Conservation (phyloP, 768 basidiomycete species). For the Mycena galopus region DNA sequence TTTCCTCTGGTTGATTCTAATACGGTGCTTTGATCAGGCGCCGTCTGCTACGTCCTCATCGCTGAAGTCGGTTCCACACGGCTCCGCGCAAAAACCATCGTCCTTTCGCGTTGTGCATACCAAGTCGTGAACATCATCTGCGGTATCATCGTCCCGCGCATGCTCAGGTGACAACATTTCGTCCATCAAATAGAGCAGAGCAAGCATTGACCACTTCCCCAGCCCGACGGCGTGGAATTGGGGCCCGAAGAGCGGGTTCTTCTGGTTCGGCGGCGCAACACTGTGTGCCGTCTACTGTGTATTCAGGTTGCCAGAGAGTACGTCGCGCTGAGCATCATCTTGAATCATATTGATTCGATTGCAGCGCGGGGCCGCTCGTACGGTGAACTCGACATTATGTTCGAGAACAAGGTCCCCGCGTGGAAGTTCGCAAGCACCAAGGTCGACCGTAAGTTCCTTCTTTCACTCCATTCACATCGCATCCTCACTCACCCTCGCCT, state of each 20-base stretch:
- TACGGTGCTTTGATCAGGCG: no score
- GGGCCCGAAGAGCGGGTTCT: constrained; percentile 40
- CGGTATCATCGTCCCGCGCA: constrained; percentile 40
- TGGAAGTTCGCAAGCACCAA: constrained; percentile 38
- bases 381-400: constrained; percentile 39
- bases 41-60: constrained; percentile 40
- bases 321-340: constrained; percentile 29
- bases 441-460: constrained; percentile 37
- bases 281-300: constrained; percentile 35
- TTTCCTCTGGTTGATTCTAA: no score
- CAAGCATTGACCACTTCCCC: no score
- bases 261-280: constrained; percentile 37
- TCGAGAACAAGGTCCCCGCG: constrained; percentile 39
- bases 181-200: no score
- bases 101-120: constrained; percentile 36
- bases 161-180: no score
- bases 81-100: constrained; percentile 40
- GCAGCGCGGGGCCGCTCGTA: constrained; percentile 33
- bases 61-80: constrained; percentile 38
- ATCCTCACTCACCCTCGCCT: no score
- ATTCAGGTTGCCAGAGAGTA: constrained; percentile 38
- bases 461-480: no score
- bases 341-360: no score
- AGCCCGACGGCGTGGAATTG: constrained; percentile 41
- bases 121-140: constrained; percentile 42